Evolutionary conservation across 768 basidiomycete species (phyloP), one percentile per base, ranked within the genome.

Genomic region (Obba rivulosa): DNA sequence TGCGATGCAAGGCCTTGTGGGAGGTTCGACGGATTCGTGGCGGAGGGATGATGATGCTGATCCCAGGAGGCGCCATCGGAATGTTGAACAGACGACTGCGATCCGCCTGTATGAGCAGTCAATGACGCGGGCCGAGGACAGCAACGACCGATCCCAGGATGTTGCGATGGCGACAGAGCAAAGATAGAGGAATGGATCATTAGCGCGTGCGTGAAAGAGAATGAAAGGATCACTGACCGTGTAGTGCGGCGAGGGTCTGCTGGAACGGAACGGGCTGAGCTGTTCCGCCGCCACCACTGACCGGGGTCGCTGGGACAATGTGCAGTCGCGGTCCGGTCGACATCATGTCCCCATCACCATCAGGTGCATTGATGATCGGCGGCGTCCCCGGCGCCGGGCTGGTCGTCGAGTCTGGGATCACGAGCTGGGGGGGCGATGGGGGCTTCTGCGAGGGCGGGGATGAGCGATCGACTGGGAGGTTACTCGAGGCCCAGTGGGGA

Each of bases 221-320:
- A 28, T 7, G 24, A 10, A 31, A 10, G 74, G 77, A 63, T 51
- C 79, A 80, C 76, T 69, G 78, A 77, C 54, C 73, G 70, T 43
- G 83, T 68, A 24, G 13, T 31, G 16, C 74, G 72, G 51, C 73
- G 63, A 55, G 77, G 62, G 72, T 69, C 31, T 70, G 67, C 55
- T 77, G 76, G 70, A 82, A 85, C 35, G 77, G 73, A 34, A 69
- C 74, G 34, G 69, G 62, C 50, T 74, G 71, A 9, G 68, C 66
- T 34, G 68, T 68, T 22, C 69, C 73, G 31, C 69, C 80, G 18
- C 79, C 81, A 38, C 81, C 83, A 51, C 77, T 78, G 47, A 92
- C 74, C 8, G 89, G 89, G 3, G 89, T 92, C 18, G 88, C 86
- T 36, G 89, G 89, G 7, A 90, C 87, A 52, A 92, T 83, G 59